phyloP scores from a whole-genome alignment of 495 filamentous ascomycete species.

The Lichenothelia convexa region DNA sequence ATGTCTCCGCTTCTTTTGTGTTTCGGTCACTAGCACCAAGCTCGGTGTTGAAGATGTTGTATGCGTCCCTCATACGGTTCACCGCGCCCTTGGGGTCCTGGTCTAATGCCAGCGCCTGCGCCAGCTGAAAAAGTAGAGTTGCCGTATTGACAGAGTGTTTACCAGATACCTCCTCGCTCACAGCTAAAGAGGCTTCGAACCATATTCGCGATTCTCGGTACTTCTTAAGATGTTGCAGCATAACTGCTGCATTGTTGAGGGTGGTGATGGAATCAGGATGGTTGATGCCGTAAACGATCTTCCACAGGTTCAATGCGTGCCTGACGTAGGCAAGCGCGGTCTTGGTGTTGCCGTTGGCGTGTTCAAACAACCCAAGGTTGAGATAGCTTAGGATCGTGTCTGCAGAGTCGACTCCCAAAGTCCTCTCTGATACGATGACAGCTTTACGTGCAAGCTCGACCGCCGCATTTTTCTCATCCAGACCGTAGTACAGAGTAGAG shows the following conservation, averaged over 20 bases:
- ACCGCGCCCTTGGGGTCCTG: conserved; percentile 82
- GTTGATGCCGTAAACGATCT: conserved; percentile 80
- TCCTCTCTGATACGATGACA: conserved; percentile 88
- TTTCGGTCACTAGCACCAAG: conserved; percentile 81
- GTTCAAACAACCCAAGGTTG: conserved; percentile 89
- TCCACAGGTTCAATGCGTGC: conserved; percentile 90
- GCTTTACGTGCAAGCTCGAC: conserved; percentile 93
- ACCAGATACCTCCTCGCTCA: conserved; percentile 78
- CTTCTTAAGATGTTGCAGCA: conserved; percentile 84
- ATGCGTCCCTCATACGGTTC: conserved; percentile 80
- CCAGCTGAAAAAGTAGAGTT: conserved; percentile 92
- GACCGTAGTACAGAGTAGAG: conserved; percentile 85
- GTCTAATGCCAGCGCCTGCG: conserved; percentile 84
- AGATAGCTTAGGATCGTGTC: conserved; percentile 91
- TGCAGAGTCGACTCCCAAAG: conserved; percentile 77
- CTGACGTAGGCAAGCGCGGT: conserved; percentile 67
- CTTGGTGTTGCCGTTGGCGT: conserved; percentile 74
- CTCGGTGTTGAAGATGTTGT: conserved; percentile 76
- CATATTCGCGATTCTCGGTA: conserved; percentile 85
- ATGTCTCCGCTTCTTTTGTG: conserved; percentile 49
- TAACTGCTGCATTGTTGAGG: conserved; percentile 95
- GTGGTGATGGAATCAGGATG: conserved; percentile 98
- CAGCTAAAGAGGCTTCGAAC: conserved; percentile 81
- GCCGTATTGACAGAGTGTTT: conserved; percentile 77
- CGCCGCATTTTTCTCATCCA: conserved; percentile 88